phyloP scores from a whole-genome alignment of 2,329 filamentous ascomycete species.

The Fusarium annulatum region DNA sequence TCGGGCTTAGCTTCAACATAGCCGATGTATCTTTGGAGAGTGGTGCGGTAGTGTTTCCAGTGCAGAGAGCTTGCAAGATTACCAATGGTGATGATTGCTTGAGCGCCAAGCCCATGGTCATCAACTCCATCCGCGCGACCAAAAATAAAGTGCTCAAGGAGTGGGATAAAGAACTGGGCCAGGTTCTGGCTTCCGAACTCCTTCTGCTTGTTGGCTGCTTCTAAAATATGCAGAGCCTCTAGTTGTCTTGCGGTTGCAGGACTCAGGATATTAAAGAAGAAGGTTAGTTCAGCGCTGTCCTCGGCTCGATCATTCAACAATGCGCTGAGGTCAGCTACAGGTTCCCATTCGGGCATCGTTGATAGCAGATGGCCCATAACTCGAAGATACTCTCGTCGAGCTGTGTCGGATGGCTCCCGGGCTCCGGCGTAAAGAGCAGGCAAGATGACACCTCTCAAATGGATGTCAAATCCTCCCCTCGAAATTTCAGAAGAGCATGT shows the following conservation, averaged over 20 bases:
- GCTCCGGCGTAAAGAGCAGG: conserved; percentile 81
- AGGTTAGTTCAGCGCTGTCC: conserved; percentile 73
- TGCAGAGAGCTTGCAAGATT: conserved; percentile 80
- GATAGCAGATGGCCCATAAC: conserved; percentile 83
- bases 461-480: conserved; percentile 61
- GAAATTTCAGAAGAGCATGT: conserved; percentile 50
- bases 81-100: conserved; percentile 85
- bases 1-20: conserved; percentile 86
- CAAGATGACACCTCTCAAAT: conserved; percentile 74
- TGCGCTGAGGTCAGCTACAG: conserved; percentile 77
- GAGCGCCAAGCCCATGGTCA: conserved; percentile 86
- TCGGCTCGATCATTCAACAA: conserved; percentile 74
- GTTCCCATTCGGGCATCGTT: conserved; percentile 74
- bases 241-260: conserved; percentile 89
- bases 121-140: conserved; percentile 78
- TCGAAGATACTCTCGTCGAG: conserved; percentile 83
- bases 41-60: conserved; percentile 89
- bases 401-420: conserved; percentile 82
- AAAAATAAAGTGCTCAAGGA: conserved; percentile 95
- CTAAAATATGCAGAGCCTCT: conserved; percentile 82
- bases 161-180: conserved; percentile 86
- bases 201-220: conserved; percentile 71
- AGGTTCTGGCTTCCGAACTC: conserved; percentile 81
- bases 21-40: conserved; percentile 84
- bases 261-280: conserved; percentile 93